Percentiles rank a stretch among this genome's conserved stretches.
These are phyloP conservation scores for Cutaneotrichosporon curvatum DNA, from an alignment of 1,284 basidiomycete genomes.

Conservation along the genomic window DNA sequence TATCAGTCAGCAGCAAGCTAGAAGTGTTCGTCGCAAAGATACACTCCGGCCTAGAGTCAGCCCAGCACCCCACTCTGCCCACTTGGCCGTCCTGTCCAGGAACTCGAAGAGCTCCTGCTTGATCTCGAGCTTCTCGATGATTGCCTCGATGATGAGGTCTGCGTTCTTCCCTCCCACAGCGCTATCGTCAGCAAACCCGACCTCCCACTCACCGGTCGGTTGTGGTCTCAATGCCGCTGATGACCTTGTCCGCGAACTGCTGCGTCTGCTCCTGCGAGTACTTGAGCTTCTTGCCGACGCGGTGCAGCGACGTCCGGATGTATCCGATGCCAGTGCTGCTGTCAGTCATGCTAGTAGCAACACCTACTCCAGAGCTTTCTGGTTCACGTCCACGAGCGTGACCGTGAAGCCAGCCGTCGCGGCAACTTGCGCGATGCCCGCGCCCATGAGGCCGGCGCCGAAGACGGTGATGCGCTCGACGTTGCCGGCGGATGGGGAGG, in stretches of 20 bases:
- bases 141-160: conserved; percentile 55
- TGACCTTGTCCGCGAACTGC: conserved; percentile 38
- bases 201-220: conserved; percentile 46
- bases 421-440: conserved; percentile 51
- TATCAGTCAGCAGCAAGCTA: conserved; percentile 50
- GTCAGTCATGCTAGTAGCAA: conserved; percentile 10
- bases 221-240: conserved; percentile 49
- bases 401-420: conserved; percentile 49
- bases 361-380: conserved; percentile 38
- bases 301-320: conserved; percentile 51
- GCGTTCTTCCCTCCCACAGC: conserved; percentile 35
- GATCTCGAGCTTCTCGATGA: conserved; percentile 53
- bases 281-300: conserved; percentile 51
- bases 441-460: conserved; percentile 51
- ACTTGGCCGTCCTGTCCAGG: conserved; percentile 50
- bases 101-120: conserved; percentile 53
- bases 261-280: conserved; percentile 47
- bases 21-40: conserved; percentile 55
- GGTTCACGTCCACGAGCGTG: conserved; percentile 45
- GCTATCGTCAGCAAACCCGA: neutral
- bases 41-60: conserved; percentile 19
- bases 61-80: conserved; percentile 1
- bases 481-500: neutral
- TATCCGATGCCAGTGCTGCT: conserved; percentile 51
- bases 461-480: conserved; percentile 46